Conservation (phyloP, 1,284 basidiomycete species). For the Limonomyces culmigenus region DNA sequence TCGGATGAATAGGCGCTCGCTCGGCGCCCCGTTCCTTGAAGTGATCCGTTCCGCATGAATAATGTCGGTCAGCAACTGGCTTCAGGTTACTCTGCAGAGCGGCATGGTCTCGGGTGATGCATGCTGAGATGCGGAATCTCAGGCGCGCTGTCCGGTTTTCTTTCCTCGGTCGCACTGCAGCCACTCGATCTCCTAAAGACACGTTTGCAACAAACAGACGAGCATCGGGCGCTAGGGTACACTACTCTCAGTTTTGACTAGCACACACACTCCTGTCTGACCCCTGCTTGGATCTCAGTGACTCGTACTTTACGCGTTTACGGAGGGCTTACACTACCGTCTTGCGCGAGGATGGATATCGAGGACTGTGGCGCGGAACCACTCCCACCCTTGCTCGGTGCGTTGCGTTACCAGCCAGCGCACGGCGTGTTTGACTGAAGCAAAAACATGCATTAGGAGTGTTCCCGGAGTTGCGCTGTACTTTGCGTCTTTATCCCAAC, state of each 20-base stretch:
- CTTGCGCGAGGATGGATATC: constrained; percentile 45
- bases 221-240: constrained; percentile 18
- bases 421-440: background rate
- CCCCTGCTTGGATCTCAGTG: too few relatives aligned
- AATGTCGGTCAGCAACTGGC: constrained; percentile 57
- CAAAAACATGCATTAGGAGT: constrained; percentile 35
- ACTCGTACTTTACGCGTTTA: too few relatives aligned
- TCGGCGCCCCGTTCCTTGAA: background rate
- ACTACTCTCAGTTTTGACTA: too few relatives aligned
- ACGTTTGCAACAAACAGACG: constrained; percentile 65
- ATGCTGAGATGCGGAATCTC: background rate
- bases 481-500: constrained; percentile 72
- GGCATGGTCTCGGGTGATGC: constrained; percentile 2
- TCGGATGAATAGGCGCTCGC: background rate
- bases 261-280: too few relatives aligned
- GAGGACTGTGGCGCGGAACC: constrained; percentile 79
- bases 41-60: constrained; percentile 25
- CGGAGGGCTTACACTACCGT: too few relatives aligned
- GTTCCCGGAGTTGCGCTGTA: constrained; percentile 89
- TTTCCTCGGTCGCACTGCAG: constrained; percentile 60
- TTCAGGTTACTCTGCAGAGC: constrained; percentile 31
- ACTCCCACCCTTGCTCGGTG: constrained; percentile 65
- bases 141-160: constrained; percentile 64
- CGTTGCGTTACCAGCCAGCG: constrained; percentile 1
- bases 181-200: constrained; percentile 84